phyloP scores from a whole-genome alignment of 106 monocot species.

The Dendrobium nobile region DNA sequence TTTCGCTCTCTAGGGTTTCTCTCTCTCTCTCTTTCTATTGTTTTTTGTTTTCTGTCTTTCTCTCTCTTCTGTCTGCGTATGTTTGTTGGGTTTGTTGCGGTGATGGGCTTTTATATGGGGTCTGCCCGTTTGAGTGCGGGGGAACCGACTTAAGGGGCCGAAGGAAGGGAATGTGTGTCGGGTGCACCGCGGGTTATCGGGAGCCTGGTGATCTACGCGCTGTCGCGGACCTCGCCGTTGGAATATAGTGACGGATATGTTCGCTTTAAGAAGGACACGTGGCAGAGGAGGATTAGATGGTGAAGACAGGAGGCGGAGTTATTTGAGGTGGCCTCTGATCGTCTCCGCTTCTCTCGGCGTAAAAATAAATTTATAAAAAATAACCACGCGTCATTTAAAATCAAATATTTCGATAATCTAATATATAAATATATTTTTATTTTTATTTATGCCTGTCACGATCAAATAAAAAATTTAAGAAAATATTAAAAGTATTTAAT shows the following conservation, averaged over 20 bases:
- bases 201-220: not conserved
- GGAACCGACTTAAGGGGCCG: not conserved
- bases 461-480: too few relatives aligned
- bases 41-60: not conserved
- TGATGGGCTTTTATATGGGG: not conserved
- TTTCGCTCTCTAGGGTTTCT: not conserved
- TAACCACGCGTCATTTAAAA: too few relatives aligned
- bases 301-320: too few relatives aligned
- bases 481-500: too few relatives aligned
- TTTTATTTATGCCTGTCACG: too few relatives aligned
- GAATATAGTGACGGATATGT: not conserved
- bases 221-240: not conserved
- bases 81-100: not conserved
- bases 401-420: too few relatives aligned
- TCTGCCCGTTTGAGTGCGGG: not conserved
- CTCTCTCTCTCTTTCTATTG: not conserved
- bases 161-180: not conserved
- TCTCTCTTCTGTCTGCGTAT: not conserved
- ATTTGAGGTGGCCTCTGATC: too few relatives aligned
- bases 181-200: conserved; percentile 1
- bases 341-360: too few relatives aligned
- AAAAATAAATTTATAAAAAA: too few relatives aligned
- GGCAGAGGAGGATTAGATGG: not conserved
- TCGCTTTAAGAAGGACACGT: not conserved
- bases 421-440: too few relatives aligned